Percentiles rank a stretch among this genome's conserved stretches.
These are phyloP conservation scores for Termitomyces sp. DNA, from an alignment of 768 basidiomycete genomes.

Conservation along the genomic window DNA sequence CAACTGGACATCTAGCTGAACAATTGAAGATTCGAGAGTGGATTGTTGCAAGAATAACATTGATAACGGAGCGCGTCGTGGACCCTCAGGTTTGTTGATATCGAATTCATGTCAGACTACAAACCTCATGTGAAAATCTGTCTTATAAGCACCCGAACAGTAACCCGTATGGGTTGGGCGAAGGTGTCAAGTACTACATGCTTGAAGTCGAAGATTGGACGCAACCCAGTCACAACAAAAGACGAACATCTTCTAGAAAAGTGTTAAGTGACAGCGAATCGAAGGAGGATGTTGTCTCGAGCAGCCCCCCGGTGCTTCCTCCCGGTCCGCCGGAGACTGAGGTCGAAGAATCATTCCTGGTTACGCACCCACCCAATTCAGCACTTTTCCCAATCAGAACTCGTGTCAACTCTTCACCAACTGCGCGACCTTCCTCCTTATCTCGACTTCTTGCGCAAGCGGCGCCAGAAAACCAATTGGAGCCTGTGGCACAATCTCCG, in stretches of 20 bases:
- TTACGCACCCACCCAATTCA: conserved; percentile 60
- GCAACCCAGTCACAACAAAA: conserved; percentile 63
- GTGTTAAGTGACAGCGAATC: conserved; percentile 33
- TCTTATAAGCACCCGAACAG: conserved; percentile 64
- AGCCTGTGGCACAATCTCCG: conserved; percentile 20
- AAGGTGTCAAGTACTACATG: conserved; percentile 91
- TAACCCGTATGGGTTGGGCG: conserved; percentile 85
- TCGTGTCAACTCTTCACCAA: conserved; percentile 62
- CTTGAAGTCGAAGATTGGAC: conserved; percentile 94
- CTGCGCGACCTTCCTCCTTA: conserved; percentile 71
- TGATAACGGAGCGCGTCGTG: conserved; percentile 80
- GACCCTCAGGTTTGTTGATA: conserved; percentile 54
- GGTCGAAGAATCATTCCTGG: conserved; percentile 67
- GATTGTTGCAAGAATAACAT: conserved; percentile 91
- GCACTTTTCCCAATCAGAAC: conserved; percentile 60
- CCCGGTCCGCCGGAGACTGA: conserved; percentile 64
- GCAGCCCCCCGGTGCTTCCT: conserved; percentile 39
- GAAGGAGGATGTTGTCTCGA: conserved; percentile 27
- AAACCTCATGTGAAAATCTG: conserved; percentile 2
- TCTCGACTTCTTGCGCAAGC: conserved; percentile 79
- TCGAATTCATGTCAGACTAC: background rate
- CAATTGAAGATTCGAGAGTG: conserved; percentile 89
- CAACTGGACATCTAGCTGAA: conserved; percentile 80
- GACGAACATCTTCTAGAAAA: conserved; percentile 49
- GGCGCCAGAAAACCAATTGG: conserved; percentile 30